Evolutionary conservation across 2,329 filamentous ascomycete genomes (phyloP).

Genomic region (Exophiala bonariae): DNA sequence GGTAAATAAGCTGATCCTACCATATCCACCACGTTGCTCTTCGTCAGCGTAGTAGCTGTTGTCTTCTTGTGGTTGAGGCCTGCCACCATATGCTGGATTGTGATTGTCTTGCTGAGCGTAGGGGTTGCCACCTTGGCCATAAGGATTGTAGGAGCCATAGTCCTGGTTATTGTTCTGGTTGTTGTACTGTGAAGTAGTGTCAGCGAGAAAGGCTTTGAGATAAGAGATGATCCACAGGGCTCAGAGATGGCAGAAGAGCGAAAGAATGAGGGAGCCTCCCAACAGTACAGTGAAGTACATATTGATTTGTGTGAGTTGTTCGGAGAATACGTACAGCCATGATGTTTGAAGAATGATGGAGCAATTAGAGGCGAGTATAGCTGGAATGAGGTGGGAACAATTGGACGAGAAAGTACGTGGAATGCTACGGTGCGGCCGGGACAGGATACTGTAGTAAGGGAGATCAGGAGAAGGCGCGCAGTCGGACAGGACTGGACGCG

Average conservation of each 20-base stretch:
- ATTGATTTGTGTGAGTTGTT: no score
- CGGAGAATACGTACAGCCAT: conserved; percentile 23
- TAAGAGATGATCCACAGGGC: no score
- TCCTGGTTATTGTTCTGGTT: conserved; percentile 25
- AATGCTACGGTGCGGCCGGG: not conserved
- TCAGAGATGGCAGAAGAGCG: not conserved
- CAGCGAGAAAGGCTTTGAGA: conserved; percentile 4
- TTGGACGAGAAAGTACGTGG: not conserved
- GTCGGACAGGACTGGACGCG: not conserved
- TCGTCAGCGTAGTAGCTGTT: conserved; percentile 37
- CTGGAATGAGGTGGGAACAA: not conserved
- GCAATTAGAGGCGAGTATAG: conserved; percentile 5
- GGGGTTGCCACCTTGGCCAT: conserved; percentile 23
- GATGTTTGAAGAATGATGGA: conserved; percentile 10
- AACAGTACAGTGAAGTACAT: no score
- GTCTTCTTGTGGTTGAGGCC: conserved; percentile 30
- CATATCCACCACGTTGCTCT: conserved; percentile 49
- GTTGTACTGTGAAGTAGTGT: conserved; percentile 18
- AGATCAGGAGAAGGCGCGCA: not conserved
- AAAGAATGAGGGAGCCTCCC: not conserved
- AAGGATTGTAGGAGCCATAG: conserved; percentile 51
- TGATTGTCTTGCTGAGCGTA: conserved; percentile 33
- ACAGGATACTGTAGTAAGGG: not conserved
- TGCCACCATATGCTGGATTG: conserved; percentile 32
- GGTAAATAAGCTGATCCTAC: conserved; percentile 23